A percentile compares a stretch with the other conserved stretches of the same genome.
Conservation (phyloP, 352 stramenopile genomes). For the Phytophthora meadii region DNA sequence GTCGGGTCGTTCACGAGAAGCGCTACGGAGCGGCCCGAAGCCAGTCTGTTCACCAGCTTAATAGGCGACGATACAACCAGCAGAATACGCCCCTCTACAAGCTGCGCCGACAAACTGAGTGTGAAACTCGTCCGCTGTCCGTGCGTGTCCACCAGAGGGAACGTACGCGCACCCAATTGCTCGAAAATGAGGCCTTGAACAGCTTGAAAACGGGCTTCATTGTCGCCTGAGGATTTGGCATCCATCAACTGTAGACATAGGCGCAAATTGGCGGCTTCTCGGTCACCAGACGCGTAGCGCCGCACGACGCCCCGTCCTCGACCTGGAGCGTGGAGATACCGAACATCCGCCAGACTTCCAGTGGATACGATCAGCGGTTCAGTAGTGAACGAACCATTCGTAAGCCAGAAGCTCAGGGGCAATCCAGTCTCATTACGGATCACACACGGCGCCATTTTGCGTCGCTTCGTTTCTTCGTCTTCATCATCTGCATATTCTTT, state of each 20-base stretch:
- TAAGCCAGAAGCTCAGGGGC: constrained; percentile 75
- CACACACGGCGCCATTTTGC: constrained; percentile 73
- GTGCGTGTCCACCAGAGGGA: constrained; percentile 62
- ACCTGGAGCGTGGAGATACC: constrained; percentile 68
- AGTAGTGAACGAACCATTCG: constrained; percentile 49
- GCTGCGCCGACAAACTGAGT: constrained; percentile 68
- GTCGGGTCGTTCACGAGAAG: constrained; percentile 85
- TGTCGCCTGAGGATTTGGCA: constrained; percentile 22
- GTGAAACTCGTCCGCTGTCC: constrained; percentile 62
- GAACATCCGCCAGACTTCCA: constrained; percentile 60
- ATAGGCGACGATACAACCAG: constrained; percentile 83
- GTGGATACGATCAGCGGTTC: constrained; percentile 45
- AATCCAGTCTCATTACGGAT: constrained; percentile 84
- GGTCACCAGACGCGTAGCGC: constrained; percentile 70
- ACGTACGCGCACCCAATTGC: constrained; percentile 70
- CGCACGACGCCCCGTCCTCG: constrained; percentile 73
- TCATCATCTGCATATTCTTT: constrained; percentile 17
- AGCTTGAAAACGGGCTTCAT: constrained; percentile 53
- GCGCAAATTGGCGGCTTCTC: constrained; percentile 58
- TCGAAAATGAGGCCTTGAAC: constrained; percentile 88
- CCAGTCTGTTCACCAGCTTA: constrained; percentile 73
- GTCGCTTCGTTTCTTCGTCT: constrained; percentile 36
- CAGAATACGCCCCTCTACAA: constrained; percentile 83
- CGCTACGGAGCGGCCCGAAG: constrained; percentile 64
- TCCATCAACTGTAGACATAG: constrained; percentile 72